phyloP scores from a whole-genome alignment of 139 green algal species.

The Monoraphidium neglectum region DNA sequence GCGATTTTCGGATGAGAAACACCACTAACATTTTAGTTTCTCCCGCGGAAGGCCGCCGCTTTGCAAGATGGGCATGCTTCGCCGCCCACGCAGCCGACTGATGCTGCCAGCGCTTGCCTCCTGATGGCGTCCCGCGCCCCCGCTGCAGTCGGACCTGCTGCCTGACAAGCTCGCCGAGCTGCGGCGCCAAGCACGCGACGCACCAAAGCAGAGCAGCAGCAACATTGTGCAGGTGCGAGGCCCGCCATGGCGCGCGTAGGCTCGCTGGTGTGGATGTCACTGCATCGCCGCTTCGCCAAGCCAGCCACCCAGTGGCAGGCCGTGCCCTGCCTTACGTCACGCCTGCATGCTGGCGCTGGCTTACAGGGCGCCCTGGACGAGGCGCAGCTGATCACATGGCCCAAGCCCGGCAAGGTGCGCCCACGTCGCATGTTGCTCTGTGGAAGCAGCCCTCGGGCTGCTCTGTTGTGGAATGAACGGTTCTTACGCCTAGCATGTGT shows the following conservation, averaged over 20 bases:
- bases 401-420: slow-evolving; percentile 40
- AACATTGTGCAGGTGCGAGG: slow-evolving; percentile 37
- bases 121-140: too few species aligned
- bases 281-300: background rate
- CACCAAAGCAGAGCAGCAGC: slow-evolving; percentile 8
- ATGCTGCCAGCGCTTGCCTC: too few species aligned
- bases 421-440: too few species aligned
- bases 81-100: too few species aligned
- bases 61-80: too few species aligned
- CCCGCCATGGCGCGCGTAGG: background rate
- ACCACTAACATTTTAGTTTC: too few species aligned
- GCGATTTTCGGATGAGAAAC: too few species aligned
- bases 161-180: slow-evolving; percentile 23
- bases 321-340: background rate
- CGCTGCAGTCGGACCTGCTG: slow-evolving; percentile 14
- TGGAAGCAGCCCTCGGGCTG: too few species aligned
- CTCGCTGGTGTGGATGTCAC: background rate
- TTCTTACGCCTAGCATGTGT: too few species aligned
- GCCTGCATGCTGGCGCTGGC: too few species aligned
- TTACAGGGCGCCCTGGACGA: slow-evolving; percentile 45
- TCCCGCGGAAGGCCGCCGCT: too few species aligned
- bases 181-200: slow-evolving; percentile 18
- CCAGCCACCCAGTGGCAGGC: background rate
- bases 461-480: too few species aligned
- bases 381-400: slow-evolving; percentile 54